phyloP scores from a whole-genome alignment of 768 basidiomycete species.

The Auricularia sp. region DNA sequence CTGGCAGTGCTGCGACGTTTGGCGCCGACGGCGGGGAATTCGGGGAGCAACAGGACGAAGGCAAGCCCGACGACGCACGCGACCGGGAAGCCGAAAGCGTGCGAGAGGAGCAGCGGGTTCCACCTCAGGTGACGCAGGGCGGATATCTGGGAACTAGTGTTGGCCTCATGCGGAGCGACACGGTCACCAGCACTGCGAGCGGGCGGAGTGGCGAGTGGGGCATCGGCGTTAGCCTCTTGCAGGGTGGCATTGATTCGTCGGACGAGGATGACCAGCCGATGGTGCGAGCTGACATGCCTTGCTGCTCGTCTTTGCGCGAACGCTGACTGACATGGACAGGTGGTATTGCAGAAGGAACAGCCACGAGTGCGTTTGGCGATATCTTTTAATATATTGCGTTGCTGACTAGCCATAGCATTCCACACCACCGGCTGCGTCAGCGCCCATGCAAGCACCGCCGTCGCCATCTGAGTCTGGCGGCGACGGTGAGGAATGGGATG shows the following conservation, averaged over 20 bases:
- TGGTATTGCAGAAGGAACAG: too few relatives aligned
- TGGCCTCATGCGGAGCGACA: background rate
- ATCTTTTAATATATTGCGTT: background rate
- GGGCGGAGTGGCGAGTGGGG: background rate
- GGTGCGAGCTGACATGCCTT: background rate
- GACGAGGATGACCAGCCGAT: background rate
- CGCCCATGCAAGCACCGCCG: slow-evolving; percentile 17
- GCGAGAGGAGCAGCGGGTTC: background rate
- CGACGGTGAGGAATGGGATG: slow-evolving; percentile 44
- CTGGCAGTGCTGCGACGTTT: slow-evolving; percentile 10
- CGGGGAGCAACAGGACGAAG: slow-evolving; percentile 6
- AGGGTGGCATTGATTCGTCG: background rate
- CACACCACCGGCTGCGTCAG: slow-evolving; percentile 6
- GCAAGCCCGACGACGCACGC: slow-evolving; percentile 13
- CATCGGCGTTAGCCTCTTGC: background rate
- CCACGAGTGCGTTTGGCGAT: too few relatives aligned
- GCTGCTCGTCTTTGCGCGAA: too few relatives aligned
- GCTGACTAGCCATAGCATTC: slow-evolving; percentile 1
- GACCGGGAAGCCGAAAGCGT: slow-evolving; percentile 18
- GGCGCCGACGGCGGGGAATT: slow-evolving; percentile 21
- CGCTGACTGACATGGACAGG: too few relatives aligned
- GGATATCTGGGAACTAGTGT: too few relatives aligned
- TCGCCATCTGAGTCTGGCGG: slow-evolving; percentile 23
- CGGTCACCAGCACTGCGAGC: background rate
- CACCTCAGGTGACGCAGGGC: too few relatives aligned